Base-by-base conservation (phyloP, 1,284 basidiomycete genomes). In the Fomes fomentarius region DNA sequence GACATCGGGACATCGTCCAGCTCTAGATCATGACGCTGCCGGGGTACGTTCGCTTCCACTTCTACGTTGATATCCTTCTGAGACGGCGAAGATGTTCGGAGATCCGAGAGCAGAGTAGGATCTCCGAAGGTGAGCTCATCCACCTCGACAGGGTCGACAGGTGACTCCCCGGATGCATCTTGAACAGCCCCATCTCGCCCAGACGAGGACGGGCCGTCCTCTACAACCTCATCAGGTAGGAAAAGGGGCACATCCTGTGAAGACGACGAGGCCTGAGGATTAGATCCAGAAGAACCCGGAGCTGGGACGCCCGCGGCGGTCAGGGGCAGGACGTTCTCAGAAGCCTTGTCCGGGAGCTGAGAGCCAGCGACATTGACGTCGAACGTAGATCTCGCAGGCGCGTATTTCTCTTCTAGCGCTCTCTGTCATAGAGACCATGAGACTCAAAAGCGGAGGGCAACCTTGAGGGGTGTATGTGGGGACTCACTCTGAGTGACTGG, bases 401-500 rank as follows among this genome's bases (percentile, higher is more conserved):
- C 79, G 64, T 89, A 94, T 6, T 79, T 66, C 8, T 75, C 69
- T 58, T 93, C 90, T 4, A 94, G 74, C 1, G 79, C 77, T 4
- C 69, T 63, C 81, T 88, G 60, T 2, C 28, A 48, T 47, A 42
- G 43, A 49, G n/a, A n/a, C n/a, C n/a, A n/a, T n/a, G n/a, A n/a
- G n/a, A n/a, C n/a, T n/a, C n/a, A n/a, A n/a, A n/a, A n/a, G n/a
- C n/a, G n/a, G n/a, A n/a, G n/a, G n/a, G n/a, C n/a, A n/a, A n/a
- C n/a, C n/a, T n/a, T n/a, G n/a, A n/a, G n/a, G n/a, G n/a, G n/a
- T n/a, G n/a, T n/a, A n/a, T n/a, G n/a, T n/a, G n/a, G 28, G 35
- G 21, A 63, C 74, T 33, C 55, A 93, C 93, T 75, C 90, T 93
- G 33, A 98, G 76, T 0, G 86, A 83, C 21, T 86, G 77, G 1